Evolutionary conservation across 495 filamentous ascomycete genomes (phyloP), one percentile per base, ranked within the genome.

Genomic region (Tetracladium setigerum): DNA sequence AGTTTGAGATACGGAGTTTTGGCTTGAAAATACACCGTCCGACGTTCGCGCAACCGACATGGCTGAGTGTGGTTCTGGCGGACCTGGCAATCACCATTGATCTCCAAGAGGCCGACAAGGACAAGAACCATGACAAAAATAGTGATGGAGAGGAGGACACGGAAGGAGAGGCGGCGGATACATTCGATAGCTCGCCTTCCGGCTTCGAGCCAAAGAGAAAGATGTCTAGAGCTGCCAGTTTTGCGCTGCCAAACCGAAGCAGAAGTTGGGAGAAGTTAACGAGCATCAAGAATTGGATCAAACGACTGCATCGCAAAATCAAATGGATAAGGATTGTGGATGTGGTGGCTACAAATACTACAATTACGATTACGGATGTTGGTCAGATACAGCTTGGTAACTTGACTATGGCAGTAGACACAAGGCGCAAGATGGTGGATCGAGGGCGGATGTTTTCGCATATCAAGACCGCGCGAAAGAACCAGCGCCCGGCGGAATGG

Each of bases 31-130:
- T 96, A 52, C 92, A 97, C 64, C 81, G 89, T 8, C 91, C 92
- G 7, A 95, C 92, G 13, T 97, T 97, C 62, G 86, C 89, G 15
- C 89, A 96, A 62, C 90, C 92, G 40, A 96, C 94, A 65, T 99
- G 92, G 92, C 67, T 96, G 50, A 95, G 88, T 57, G 72, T 99
- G 31, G 85, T 89, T 17, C 66, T 97, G 41, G 83, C 79, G 47
- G 90, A 95, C 50, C 66, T 95, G 31, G 84, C 77, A 37, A 71
- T 97, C n/a, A 89, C 86, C 0, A 60, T 96, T 18, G 87, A 97
- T 62, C 65, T 87, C 40, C 73, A 77, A 40, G 70, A 73, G 30
- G 61, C 91, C 60, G 62, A 82, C 62, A 61, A 61, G 50, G 63
- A 59, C 36, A 72, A 62, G 58, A 33, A 34, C 18, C 62, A 58